Evolutionary conservation across 306 rosid species (phyloP).

Genomic region (Elaeagnus macrophylla): DNA sequence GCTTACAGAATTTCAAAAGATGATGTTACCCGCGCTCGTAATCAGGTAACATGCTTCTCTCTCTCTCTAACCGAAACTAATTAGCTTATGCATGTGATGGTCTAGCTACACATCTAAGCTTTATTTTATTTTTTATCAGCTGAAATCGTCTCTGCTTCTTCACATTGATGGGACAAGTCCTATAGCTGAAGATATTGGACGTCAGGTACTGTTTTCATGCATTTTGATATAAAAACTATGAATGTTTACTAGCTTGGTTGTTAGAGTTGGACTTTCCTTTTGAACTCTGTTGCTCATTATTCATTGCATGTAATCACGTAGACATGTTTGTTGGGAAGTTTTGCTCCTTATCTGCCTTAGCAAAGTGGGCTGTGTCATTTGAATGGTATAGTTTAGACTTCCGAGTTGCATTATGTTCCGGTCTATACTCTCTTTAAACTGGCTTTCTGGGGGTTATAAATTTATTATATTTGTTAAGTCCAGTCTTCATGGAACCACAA

Average conservation of each 20-base stretch:
- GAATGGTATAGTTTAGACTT: too few species aligned
- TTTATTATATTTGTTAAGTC: too few species aligned
- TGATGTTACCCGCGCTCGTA: constrained; percentile 77
- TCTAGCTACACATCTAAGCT: background rate
- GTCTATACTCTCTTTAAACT: too few species aligned
- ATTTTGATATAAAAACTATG: background rate
- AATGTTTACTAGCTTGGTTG: too few species aligned
- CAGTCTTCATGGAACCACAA: too few species aligned
- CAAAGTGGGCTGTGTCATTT: too few species aligned
- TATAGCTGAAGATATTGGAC: constrained; percentile 88
- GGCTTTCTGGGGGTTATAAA: too few species aligned
- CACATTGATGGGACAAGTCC: constrained; percentile 92
- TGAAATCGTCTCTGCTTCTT: constrained; percentile 80
- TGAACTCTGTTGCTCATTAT: background rate
- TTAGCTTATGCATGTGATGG: background rate
- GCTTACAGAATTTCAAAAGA: constrained; percentile 71
- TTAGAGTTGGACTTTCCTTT: too few species aligned
- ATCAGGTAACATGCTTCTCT: constrained; percentile 48
- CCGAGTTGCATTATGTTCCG: too few species aligned
- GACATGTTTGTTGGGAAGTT: too few species aligned
- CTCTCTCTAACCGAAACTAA: background rate
- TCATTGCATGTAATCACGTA: background rate
- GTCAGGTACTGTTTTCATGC: constrained; percentile 49
- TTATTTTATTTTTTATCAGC: constrained; percentile 30
- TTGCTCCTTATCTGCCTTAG: too few species aligned